These are phyloP conservation scores for Leptoxyphium fumago DNA, from an alignment of 2,329 filamentous ascomycete genomes.

Conservation along the genomic window DNA sequence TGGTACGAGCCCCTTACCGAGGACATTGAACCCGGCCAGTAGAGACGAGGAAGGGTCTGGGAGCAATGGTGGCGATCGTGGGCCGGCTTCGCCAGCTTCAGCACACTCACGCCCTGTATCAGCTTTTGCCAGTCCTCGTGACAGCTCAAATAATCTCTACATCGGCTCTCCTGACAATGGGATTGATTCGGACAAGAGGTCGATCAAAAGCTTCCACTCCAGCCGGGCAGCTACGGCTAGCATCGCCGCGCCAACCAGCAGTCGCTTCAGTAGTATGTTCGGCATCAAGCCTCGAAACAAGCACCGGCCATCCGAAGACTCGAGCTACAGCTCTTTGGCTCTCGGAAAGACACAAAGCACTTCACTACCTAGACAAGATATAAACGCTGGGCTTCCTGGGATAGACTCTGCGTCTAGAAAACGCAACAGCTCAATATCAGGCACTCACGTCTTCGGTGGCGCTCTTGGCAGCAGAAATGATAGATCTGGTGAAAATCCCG, in stretches of 20 bases:
- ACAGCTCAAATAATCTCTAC: slow-evolving; percentile 29
- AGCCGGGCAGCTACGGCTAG: slow-evolving; percentile 27
- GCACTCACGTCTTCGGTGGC: slow-evolving; percentile 29
- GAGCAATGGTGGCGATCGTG: slow-evolving; percentile 3
- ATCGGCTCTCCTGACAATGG: slow-evolving; percentile 25
- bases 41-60: background rate
- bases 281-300: slow-evolving; percentile 47
- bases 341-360: slow-evolving; percentile 50
- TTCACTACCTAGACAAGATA: slow-evolving; percentile 52
- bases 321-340: slow-evolving; percentile 53
- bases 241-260: slow-evolving; percentile 24
- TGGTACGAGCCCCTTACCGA: slow-evolving; percentile 6
- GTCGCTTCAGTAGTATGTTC: slow-evolving; percentile 39
- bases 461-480: slow-evolving; percentile 21
- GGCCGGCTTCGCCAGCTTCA: slow-evolving; percentile 29
- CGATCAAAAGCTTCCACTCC: slow-evolving; percentile 36
- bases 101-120: slow-evolving; percentile 28
- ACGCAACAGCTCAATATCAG: slow-evolving; percentile 39
- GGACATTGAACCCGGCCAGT: slow-evolving; percentile 5
- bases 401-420: slow-evolving; percentile 17
- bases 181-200: slow-evolving; percentile 31
- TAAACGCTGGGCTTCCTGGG: slow-evolving; percentile 15
- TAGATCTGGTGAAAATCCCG: background rate
- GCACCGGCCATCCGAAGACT: slow-evolving; percentile 41
- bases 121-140: slow-evolving; percentile 33